Evolutionary conservation across 306 rosid species (phyloP), one percentile per base, ranked within the genome.

Genomic region (Prunus armeniaca): DNA sequence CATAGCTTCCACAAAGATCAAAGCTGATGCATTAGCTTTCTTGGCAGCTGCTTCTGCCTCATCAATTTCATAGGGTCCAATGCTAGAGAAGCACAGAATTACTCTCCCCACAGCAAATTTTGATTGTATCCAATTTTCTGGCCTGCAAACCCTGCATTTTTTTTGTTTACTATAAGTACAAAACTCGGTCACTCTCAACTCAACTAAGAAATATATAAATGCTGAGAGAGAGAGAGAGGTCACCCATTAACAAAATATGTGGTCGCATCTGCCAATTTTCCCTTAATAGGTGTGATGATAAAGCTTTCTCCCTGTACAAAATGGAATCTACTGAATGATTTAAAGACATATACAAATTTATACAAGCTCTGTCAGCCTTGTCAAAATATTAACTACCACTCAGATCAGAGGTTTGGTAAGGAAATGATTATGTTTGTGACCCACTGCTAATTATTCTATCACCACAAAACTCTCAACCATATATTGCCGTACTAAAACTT

Each of bases 251-350:
- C 4, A 34, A 83, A 88, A 25, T 67, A 86, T 38, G 55, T 52
- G 13, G 14, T 55, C 65, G 92, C 82, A 54, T 84, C 86, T 13
- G 74, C 86, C 74, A 88, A 65, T 76, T 74, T 82, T 46, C 62
- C 92, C 22, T 67, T 57, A 47, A 86, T 80, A 54, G 77, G 58
- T 25, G 19, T 55, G 22, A 82, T 86, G 52, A 88, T 75, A 12
- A 88, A 75, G 80, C 92, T 86, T 58, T 88, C 85, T 15, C 88
- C 92, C 89, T 88, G 79, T 32, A 25, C 65, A 79, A 50, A 8
- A 50, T 50, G n/a, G 50, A 67, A 17, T n/a, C 11, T 17, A 38
- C 47, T 13, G 27, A 34, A 41, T 27, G 2, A 57, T 11, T 43
- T 62, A 19, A 41, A 18, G 57, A 20, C 61, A 49, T 24, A 6